These are phyloP conservation scores for Xerocomus spinulosus DNA, from an alignment of 768 basidiomycete genomes.

Conservation along the genomic window DNA sequence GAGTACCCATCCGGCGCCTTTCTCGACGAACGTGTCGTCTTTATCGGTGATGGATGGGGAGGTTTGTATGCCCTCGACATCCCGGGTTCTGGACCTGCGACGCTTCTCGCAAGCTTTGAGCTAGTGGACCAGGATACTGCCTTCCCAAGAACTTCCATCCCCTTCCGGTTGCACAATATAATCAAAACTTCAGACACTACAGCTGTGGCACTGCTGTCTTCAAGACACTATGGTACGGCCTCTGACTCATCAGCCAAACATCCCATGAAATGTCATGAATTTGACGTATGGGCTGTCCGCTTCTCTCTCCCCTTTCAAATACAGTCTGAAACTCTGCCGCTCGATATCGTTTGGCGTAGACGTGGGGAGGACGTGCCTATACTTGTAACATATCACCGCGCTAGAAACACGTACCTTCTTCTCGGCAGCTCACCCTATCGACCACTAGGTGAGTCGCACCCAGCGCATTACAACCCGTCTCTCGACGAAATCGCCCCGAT, in stretches of 20 bases:
- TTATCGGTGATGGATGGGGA: conserved; percentile 72
- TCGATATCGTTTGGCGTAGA: conserved; percentile 66
- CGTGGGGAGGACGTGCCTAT: conserved; percentile 69
- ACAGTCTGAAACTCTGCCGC: conserved; percentile 27
- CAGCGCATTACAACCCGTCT: conserved; percentile 50
- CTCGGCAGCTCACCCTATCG: conserved; percentile 57
- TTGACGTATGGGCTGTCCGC: conserved; percentile 62
- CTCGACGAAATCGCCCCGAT: conserved; percentile 66
- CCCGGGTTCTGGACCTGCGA: conserved; percentile 34
- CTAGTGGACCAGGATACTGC: conserved; percentile 27
- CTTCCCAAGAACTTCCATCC: conserved; percentile 25
- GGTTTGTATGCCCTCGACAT: conserved; percentile 56
- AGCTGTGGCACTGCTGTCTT: conserved; percentile 54
- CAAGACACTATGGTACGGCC: conserved; percentile 41
- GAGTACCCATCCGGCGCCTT: conserved; percentile 77
- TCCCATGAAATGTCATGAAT: conserved; percentile 38
- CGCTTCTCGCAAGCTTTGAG: conserved; percentile 50
- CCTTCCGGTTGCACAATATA: conserved; percentile 40
- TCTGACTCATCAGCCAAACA: conserved; percentile 16
- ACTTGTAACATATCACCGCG: conserved; percentile 45
- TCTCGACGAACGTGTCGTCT: conserved; percentile 42
- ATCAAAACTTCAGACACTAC: conserved; percentile 33
- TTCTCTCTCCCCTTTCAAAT: conserved; percentile 43
- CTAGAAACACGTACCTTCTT: conserved; percentile 47
- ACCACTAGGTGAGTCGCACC: conserved; percentile 31